A percentile compares a stretch with the other conserved stretches of the same genome.
phyloP scores from a whole-genome alignment of 106 monocot genomes.

The Apostasia ramifera region DNA sequence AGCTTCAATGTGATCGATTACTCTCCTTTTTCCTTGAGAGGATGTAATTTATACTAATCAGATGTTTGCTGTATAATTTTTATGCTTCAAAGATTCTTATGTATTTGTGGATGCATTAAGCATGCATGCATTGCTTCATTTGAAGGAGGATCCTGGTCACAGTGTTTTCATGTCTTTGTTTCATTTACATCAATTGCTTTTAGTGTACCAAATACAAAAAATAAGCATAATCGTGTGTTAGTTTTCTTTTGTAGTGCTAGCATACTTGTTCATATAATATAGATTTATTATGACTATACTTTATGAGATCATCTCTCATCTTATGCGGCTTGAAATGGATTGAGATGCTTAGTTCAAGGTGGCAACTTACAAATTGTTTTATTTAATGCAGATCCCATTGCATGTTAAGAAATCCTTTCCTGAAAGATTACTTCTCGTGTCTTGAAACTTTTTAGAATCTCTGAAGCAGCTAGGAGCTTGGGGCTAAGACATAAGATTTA shows the following conservation, averaged over 20 bases:
- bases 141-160: too few relatives aligned
- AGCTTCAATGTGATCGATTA: constrained; percentile 9
- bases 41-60: constrained; percentile 8
- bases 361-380: too few relatives aligned
- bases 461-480: not conserved
- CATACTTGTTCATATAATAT: too few relatives aligned
- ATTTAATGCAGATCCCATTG: not conserved
- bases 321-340: too few relatives aligned
- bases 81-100: not conserved
- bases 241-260: too few relatives aligned
- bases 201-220: not conserved
- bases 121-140: not conserved
- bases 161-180: not conserved
- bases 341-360: too few relatives aligned
- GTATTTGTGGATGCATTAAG: not conserved
- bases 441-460: too few relatives aligned
- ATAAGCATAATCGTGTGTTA: too few relatives aligned
- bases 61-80: not conserved
- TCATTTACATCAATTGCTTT: not conserved
- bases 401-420: not conserved
- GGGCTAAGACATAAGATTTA: not conserved
- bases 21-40: constrained; percentile 8
- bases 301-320: too few relatives aligned
- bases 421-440: too few relatives aligned
- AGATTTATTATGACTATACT: too few relatives aligned